Conservation (phyloP, 1,284 basidiomycete species). For the Malassezia pachydermatis region DNA sequence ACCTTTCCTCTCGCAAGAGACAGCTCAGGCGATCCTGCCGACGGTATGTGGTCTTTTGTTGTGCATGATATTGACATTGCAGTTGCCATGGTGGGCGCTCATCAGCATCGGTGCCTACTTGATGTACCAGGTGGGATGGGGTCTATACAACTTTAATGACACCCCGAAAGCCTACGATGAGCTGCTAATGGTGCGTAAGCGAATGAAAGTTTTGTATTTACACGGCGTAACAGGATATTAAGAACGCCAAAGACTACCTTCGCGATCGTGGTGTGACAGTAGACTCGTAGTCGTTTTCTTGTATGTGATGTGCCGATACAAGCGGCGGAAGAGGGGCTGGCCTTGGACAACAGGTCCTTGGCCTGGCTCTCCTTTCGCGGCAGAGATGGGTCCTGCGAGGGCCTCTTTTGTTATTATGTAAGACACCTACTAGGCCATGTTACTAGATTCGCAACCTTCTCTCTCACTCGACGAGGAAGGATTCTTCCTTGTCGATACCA, state of each 20-base stretch:
- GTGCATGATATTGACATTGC: background rate
- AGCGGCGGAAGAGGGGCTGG: too few relatives aligned
- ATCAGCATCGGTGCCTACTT: conserved; percentile 23
- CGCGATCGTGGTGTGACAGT: conserved; percentile 20
- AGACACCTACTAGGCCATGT: too few relatives aligned
- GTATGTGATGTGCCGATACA: too few relatives aligned
- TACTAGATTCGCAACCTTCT: too few relatives aligned
- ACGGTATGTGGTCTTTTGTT: conserved; percentile 14
- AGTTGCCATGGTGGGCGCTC: conserved; percentile 32
- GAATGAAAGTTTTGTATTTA: background rate
- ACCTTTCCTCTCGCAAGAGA: conserved; percentile 11
- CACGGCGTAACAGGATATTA: conserved; percentile 24
- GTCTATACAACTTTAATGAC: conserved; percentile 27
- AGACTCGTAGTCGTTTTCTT: conserved; percentile 1
- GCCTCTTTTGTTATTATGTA: too few relatives aligned
- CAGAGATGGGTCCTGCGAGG: too few relatives aligned
- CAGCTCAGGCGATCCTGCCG: conserved; percentile 18
- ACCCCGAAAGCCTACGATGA: conserved; percentile 25
- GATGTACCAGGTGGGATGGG: conserved; percentile 27
- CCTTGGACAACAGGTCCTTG: too few relatives aligned
- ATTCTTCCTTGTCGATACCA: too few relatives aligned
- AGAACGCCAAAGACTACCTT: conserved; percentile 26
- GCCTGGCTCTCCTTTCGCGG: too few relatives aligned
- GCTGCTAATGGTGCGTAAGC: conserved; percentile 22
- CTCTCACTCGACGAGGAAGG: too few relatives aligned